A percentile compares a stretch with the other conserved stretches of the same genome.
Conservation (phyloP, 306 rosid species). For the Lathyrus tuberosus region DNA sequence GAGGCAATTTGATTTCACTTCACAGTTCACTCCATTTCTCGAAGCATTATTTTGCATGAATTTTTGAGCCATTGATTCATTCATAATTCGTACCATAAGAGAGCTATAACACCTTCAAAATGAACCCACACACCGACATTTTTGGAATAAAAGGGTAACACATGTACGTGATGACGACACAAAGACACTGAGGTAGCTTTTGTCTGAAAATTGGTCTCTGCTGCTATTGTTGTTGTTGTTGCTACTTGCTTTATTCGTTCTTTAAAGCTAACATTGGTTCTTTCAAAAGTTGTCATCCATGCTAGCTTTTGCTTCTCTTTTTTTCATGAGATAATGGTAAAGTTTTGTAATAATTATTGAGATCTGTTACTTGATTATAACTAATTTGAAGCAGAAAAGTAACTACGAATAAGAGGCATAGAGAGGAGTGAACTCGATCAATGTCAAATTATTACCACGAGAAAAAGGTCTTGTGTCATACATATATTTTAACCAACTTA, state of each 20-base stretch:
- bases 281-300: constrained; percentile 56
- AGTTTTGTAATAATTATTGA: constrained; percentile 38
- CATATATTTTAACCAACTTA: no score
- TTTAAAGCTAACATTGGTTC: constrained; percentile 52
- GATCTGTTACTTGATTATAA: not conserved
- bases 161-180: constrained; percentile 45
- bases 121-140: constrained; percentile 39
- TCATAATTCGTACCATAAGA: constrained; percentile 15
- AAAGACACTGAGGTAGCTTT: constrained; percentile 46
- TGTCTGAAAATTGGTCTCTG: constrained; percentile 40
- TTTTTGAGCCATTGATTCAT: not conserved
- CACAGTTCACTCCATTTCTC: constrained; percentile 38
- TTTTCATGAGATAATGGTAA: constrained; percentile 33
- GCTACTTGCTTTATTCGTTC: constrained; percentile 61
- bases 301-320: constrained; percentile 30
- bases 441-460: no score
- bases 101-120: constrained; percentile 35
- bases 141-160: constrained; percentile 39
- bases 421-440: no score
- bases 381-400: no score
- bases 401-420: no score
- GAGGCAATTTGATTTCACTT: constrained; percentile 25
- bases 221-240: constrained; percentile 31
- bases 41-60: constrained; percentile 32
- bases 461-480: no score